Base-by-base conservation (phyloP, 257 asterid genomes). In the Solanum sitiens region DNA sequence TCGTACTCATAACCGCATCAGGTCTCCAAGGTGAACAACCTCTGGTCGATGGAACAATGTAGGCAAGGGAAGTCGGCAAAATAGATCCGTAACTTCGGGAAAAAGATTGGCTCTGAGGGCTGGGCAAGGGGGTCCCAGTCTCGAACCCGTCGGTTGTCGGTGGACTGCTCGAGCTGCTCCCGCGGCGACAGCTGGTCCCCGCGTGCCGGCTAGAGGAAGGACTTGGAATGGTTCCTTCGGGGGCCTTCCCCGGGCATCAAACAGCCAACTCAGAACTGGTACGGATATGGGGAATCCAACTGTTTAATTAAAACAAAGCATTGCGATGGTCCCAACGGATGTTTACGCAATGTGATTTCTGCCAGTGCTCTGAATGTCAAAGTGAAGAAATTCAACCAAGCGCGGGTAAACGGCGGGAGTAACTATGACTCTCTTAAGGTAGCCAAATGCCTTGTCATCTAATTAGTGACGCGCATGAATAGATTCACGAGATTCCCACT, bases 311-410 rank as follows among this genome's bases (percentile, higher is more conserved):
- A 92, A 92, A 90, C 91, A 93, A 92, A 91, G 92, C 91, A 92
- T 93, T 92, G 92, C 88, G 94, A 93, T 89, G 93, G 94, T 92
- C 93, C 94, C 83, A 87, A 87, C 87, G 86, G 92, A 92, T 93
- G 94, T 90, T 93, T 13, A 91, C 92, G 89, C 92, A 93, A 93
- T 92, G 94, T 92, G 91, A 93, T 93, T 92, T 93, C 93, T 90
- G 91, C 92, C 92, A 27, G 30, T 27, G 30, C 30, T 27, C 30
- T 27, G 30, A 27, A 27, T 27, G 30, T 27, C 30, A 27, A 27
- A 27, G 30, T 27, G 30, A 27, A 27, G 1, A 27, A 27, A 27
- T 27, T 27, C 30, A 27, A 27, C 30, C 30, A 27, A 27, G 30
- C 1, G 30, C 30, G 30, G 30, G 30, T 27, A 27, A 27, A 27